phyloP scores from a whole-genome alignment of 139 green algal species.

The Auxenochlorella pyrenoidosa region DNA sequence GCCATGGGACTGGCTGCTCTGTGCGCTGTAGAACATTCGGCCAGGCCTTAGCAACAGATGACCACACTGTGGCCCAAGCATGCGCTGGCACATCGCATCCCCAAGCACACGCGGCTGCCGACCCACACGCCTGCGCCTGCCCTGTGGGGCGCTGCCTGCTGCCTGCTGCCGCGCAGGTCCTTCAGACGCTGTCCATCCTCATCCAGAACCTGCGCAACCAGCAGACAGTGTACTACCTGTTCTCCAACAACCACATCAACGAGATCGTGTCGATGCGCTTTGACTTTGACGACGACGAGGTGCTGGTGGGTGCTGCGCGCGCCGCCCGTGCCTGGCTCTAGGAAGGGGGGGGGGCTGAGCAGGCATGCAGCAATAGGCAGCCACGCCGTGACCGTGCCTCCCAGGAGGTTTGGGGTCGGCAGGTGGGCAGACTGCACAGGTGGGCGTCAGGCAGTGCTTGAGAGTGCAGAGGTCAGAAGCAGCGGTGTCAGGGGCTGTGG shows the following conservation, averaged over 20 bases:
- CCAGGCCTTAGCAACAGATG: too few relatives aligned
- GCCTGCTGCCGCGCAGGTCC: conserved; percentile 46
- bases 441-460: too few relatives aligned
- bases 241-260: conserved; percentile 98
- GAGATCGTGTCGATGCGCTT: conserved; percentile 89
- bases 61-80: too few relatives aligned
- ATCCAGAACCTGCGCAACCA: conserved; percentile 95
- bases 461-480: too few relatives aligned
- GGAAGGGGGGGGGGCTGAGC: neutral
- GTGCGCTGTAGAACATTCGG: too few relatives aligned
- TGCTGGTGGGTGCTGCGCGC: conserved; percentile 60
- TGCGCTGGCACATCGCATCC: too few relatives aligned
- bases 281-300: conserved; percentile 97
- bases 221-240: conserved; percentile 94
- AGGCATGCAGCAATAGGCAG: too few relatives aligned
- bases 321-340: too few relatives aligned
- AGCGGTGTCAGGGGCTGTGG: too few relatives aligned
- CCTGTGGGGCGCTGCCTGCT: neutral
- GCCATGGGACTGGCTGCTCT: too few relatives aligned
- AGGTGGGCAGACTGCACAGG: neutral
- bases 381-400: too few relatives aligned
- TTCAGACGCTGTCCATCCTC: conserved; percentile 95
- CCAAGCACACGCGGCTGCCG: too few relatives aligned
- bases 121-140: neutral
- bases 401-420: neutral